A percentile compares a stretch with the other conserved stretches of the same genome.
Conservation (phyloP, 345 rosid species). For the Turnera subulata region DNA sequence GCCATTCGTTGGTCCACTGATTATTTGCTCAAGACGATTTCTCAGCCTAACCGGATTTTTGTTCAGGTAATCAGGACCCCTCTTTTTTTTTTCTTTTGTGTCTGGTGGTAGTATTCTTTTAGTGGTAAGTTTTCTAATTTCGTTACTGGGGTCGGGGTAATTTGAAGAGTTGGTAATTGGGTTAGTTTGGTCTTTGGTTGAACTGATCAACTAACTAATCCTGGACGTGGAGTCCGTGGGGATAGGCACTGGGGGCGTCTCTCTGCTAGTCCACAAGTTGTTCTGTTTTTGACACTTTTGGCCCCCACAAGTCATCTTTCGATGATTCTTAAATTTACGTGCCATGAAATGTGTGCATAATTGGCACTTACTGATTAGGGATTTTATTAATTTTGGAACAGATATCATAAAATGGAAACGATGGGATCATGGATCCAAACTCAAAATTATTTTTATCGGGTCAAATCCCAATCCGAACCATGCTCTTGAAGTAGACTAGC, state of each 20-base stretch:
- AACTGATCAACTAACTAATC: too few relatives aligned
- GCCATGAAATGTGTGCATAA: too few relatives aligned
- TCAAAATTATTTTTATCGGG: too few relatives aligned
- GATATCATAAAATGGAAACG: too few relatives aligned
- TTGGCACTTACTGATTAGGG: too few relatives aligned
- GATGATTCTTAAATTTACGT: not conserved
- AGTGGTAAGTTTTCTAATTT: not conserved
- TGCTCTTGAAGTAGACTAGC: too few relatives aligned
- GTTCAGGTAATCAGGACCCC: constrained; percentile 71
- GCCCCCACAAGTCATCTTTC: not conserved
- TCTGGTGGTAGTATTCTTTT: not conserved
- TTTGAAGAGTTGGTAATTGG: not conserved
- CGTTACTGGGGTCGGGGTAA: not conserved
- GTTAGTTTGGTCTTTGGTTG: not conserved
- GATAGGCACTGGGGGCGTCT: too few relatives aligned
- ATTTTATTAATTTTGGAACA: too few relatives aligned
- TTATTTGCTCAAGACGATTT: constrained; percentile 73
- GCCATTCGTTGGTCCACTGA: constrained; percentile 83
- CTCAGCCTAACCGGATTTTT: constrained; percentile 88
- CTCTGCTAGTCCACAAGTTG: not conserved
- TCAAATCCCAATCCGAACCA: too few relatives aligned
- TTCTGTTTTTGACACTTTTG: not conserved
- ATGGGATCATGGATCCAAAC: too few relatives aligned
- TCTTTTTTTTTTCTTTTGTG: too few relatives aligned
- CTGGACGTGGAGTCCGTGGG: too few relatives aligned